Evolutionary conservation across 2,329 filamentous ascomycete species (phyloP).

Genomic region (Alternaria sp.): DNA sequence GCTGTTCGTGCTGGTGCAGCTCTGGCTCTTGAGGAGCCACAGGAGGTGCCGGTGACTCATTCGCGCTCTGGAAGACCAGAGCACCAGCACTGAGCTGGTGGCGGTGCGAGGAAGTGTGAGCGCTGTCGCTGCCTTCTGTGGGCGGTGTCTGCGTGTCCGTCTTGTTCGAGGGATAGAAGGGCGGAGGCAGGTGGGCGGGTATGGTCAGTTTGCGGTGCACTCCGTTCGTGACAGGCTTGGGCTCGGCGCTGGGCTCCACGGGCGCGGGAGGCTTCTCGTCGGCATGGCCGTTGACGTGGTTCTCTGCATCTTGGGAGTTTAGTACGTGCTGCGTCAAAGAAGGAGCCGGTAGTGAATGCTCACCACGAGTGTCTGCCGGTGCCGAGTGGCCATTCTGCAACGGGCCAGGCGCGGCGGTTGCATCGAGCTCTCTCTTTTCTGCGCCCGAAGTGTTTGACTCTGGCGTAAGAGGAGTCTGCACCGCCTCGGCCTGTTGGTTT

Average conservation of each 20-base stretch:
- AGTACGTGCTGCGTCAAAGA: neutral
- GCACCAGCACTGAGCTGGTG: constrained; percentile 37
- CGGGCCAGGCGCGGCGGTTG: constrained; percentile 16
- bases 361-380: constrained; percentile 26
- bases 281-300: constrained; percentile 7
- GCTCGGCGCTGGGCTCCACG: constrained; percentile 16
- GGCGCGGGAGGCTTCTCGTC: constrained; percentile 4
- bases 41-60: constrained; percentile 47
- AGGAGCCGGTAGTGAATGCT: constrained; percentile 10
- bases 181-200: constrained; percentile 42
- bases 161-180: constrained; percentile 44
- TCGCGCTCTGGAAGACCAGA: constrained; percentile 50
- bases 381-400: constrained; percentile 23
- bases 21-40: constrained; percentile 41
- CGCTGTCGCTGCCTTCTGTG: constrained; percentile 20
- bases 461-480: constrained; percentile 34
- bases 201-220: constrained; percentile 27
- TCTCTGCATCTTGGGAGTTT: constrained; percentile 2
- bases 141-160: constrained; percentile 29
- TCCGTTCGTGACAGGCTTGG: constrained; percentile 28
- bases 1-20: constrained; percentile 23
- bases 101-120: constrained; percentile 25
- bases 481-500: constrained; percentile 14
- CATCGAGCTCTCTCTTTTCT: constrained; percentile 15
- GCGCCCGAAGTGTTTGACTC: constrained; percentile 33